Percentiles rank a stretch among this genome's conserved stretches.
phyloP scores from a whole-genome alignment of 2,329 filamentous ascomycete genomes.

The Alternaria brassicicola region DNA sequence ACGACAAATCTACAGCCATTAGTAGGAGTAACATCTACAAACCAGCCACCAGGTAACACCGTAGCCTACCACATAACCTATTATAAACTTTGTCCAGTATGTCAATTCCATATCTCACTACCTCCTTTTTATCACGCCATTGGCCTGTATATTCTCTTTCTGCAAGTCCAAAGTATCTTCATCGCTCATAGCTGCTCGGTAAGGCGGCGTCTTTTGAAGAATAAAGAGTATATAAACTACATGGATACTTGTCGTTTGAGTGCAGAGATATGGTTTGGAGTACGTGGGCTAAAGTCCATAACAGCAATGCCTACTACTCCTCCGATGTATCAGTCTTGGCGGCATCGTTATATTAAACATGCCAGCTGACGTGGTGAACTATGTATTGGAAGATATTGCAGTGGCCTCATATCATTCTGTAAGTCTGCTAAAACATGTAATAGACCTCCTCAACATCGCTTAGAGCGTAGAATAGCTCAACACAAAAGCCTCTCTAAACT shows the following conservation, averaged over 20 bases:
- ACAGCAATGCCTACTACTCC: neutral
- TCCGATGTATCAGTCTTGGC: neutral
- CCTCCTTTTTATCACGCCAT: neutral
- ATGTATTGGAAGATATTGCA: neutral
- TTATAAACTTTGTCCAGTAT: neutral
- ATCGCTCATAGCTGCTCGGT: neutral
- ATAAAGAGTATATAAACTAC: neutral
- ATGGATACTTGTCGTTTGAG: neutral
- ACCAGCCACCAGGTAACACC: neutral
- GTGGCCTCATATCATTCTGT: neutral
- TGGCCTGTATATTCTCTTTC: neutral
- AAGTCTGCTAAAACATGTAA: neutral
- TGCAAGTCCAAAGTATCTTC: neutral
- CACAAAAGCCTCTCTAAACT: conserved; percentile 53
- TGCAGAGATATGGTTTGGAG: neutral
- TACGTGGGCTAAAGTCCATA: neutral
- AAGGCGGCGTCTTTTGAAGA: neutral
- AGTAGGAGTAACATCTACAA: neutral
- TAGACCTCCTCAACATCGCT: neutral
- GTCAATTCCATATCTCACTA: neutral
- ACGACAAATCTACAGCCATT: neutral
- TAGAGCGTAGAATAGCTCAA: conserved; percentile 36
- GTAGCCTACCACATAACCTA: neutral
- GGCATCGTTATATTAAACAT: neutral
- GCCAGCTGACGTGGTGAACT: neutral